Conservation (phyloP, 129 eudicot genomes). For the Flaveria ramosissima region DNA sequence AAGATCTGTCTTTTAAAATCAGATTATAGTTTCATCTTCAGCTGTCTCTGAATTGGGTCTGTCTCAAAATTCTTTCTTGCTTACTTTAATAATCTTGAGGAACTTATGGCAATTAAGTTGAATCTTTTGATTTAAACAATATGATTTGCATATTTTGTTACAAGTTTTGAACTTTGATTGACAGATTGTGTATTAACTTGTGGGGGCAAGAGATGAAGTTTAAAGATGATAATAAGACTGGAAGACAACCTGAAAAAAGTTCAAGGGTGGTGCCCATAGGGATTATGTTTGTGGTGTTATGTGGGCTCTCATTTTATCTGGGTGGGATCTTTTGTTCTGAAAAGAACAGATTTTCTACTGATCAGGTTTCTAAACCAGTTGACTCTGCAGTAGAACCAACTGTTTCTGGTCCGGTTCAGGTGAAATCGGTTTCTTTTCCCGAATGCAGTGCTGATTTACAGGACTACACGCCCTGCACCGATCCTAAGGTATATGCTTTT, state of each 20-base stretch:
- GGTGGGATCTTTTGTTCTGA: conserved; percentile 85
- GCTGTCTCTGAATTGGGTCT: conserved; percentile 7
- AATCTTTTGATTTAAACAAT: neutral
- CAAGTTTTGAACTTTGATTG: conserved; percentile 24
- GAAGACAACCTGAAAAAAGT: conserved; percentile 58
- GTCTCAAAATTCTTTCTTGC: conserved; percentile 17
- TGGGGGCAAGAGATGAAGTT: conserved; percentile 53
- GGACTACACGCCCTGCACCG: conserved; percentile 99
- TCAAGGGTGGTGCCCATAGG: conserved; percentile 61
- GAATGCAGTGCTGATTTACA: conserved; percentile 73
- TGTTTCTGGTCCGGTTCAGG: conserved; percentile 47
- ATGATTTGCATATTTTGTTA: neutral
- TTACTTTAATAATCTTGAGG: conserved; percentile 7
- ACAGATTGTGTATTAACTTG: conserved; percentile 41
- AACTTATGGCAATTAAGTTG: conserved; percentile 5
- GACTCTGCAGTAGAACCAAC: conserved; percentile 35
- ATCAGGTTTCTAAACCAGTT: conserved; percentile 39
- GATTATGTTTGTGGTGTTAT: conserved; percentile 60
- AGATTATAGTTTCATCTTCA: neutral
- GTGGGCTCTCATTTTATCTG: conserved; percentile 87
- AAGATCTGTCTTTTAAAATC: conserved; percentile 15
- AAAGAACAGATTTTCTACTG: conserved; percentile 43
- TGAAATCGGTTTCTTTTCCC: conserved; percentile 58
- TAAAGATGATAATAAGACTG: conserved; percentile 71
- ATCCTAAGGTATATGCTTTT: conserved; percentile 62